phyloP scores from a whole-genome alignment of 1,139 yeast genomes.

The Zygoascus meyerae region DNA sequence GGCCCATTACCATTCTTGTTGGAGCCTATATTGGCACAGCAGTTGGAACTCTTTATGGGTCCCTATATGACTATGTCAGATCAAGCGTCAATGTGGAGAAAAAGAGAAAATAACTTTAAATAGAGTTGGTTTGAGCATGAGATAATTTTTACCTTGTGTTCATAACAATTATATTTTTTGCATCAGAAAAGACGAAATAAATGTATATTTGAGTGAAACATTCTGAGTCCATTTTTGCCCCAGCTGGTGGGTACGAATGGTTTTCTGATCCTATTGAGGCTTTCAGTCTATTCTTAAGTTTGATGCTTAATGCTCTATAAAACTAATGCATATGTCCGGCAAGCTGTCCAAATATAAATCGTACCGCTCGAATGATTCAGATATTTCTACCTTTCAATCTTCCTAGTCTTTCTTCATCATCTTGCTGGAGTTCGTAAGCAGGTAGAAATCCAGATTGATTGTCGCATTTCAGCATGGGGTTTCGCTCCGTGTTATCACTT shows the following conservation, averaged over 20 bases:
- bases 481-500: conserved; percentile 53
- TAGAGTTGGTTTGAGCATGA: background rate
- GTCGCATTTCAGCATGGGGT: conserved; percentile 46
- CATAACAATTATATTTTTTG: no score
- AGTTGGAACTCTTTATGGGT: conserved; percentile 43
- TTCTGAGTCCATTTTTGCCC: no score
- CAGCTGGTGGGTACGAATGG: no score
- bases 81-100: background rate
- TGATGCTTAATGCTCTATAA: no score
- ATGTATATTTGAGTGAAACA: no score
- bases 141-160: background rate
- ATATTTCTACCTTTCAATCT: conserved; percentile 22
- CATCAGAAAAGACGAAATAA: no score
- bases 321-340: no score
- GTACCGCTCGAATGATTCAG: background rate
- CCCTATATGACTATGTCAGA: conserved; percentile 12
- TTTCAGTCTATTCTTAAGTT: no score
- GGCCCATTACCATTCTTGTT: conserved; percentile 89
- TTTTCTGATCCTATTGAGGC: no score
- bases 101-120: conserved; percentile 6
- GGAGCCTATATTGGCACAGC: conserved; percentile 75
- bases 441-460: conserved; percentile 42
- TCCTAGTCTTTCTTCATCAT: conserved; percentile 56
- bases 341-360: no score
- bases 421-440: conserved; percentile 58